Evolutionary conservation across 2,329 filamentous ascomycete genomes (phyloP), one percentile per base, ranked within the genome.

Genomic region (Diaporthe longicolla): DNA sequence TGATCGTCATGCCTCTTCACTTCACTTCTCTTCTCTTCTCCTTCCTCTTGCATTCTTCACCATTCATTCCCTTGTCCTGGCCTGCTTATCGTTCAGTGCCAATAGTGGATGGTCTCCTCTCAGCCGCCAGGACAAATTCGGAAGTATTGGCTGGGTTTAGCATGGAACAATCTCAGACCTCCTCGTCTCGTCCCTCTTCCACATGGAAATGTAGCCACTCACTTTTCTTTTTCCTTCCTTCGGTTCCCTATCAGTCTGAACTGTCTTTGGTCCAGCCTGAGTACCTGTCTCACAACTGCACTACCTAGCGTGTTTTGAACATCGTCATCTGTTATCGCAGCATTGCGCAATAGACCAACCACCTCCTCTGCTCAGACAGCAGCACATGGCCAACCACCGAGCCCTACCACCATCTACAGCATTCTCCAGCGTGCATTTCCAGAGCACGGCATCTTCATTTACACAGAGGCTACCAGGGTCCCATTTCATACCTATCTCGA

Each of bases 241-340:
- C 29, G 29, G 29, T 32, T 32, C 29, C 29, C 29, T 32, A 32
- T 32, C 40, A 29, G 29, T 24, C 13, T 32, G 24, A 32, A 32
- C 29, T 32, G 29, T 32, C 29, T 32, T 32, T 32, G 29, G 29
- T 7, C 17, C 26, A 32, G 32, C 40, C 15, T 35, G 26, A 35
- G 26, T n/a, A 10, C 45, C 29, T 65, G 61, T 50, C 21, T 66
- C 45, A 54, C 21, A 26, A 54, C 63, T 40, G 45, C 63, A 26
- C 26, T 19, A 26, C 32, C 63, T 66, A 37, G 63, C 45, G 45
- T 52, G 26, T 52, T n/a, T 66, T 50, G 32, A 26, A 29, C 45
- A 66, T 52, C 63, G 21, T 54, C 63, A 50, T 35, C 8, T 21
- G 5, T 13, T 32, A 32, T 26, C 10, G 10, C 11, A 15, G 7